phyloP scores from a whole-genome alignment of 768 basidiomycete species.

The Suillus paluster region DNA sequence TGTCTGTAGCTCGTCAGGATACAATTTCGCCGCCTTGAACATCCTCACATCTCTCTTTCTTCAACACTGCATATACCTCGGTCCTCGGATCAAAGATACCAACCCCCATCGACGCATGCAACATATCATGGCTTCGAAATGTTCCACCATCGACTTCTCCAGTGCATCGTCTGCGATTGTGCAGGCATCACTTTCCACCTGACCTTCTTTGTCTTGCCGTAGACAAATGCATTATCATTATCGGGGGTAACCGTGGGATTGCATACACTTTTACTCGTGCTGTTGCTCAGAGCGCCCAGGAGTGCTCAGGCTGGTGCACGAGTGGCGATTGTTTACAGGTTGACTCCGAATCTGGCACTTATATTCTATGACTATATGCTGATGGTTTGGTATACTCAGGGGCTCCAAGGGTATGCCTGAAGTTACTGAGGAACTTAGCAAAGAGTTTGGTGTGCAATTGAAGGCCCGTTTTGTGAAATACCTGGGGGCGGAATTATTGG shows the following conservation, averaged over 20 bases:
- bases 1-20: not conserved
- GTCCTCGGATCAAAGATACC: not conserved
- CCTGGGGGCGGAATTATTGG: not conserved
- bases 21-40: not conserved
- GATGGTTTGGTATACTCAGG: conserved; percentile 34
- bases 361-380: not conserved
- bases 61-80: not conserved
- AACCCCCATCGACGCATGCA: not conserved
- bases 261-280: conserved; percentile 59
- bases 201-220: not conserved
- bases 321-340: conserved; percentile 69
- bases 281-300: too few relatives aligned
- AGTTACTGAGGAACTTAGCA: conserved; percentile 49
- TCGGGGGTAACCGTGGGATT: conserved; percentile 67
- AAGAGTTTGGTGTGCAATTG: conserved; percentile 53
- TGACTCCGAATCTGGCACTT: not conserved
- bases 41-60: not conserved
- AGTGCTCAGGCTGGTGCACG: conserved; percentile 58
- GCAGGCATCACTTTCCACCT: not conserved
- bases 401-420: conserved; percentile 51
- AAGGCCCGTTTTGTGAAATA: conserved; percentile 18
- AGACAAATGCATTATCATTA: conserved; percentile 61
- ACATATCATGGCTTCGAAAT: not conserved
- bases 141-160: not conserved
- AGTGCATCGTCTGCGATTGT: not conserved